These are phyloP conservation scores for Petrea volubilis DNA, from an alignment of 257 asterid genomes.

Conservation along the genomic window DNA sequence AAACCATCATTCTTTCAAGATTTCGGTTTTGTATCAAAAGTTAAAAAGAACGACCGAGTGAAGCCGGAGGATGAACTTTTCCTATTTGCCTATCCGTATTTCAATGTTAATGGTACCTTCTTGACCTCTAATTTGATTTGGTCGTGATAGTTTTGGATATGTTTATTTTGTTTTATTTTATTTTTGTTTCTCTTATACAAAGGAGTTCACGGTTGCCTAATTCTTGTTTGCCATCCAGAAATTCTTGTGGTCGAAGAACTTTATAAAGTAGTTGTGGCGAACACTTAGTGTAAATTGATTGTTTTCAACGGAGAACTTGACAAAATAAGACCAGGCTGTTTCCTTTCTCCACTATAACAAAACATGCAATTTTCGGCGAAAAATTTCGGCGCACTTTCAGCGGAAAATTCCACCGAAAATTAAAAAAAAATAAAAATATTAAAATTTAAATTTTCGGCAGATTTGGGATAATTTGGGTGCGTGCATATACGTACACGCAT, in stretches of 20 bases:
- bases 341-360: too few relatives aligned
- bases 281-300: slow-evolving; percentile 60
- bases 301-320: slow-evolving; percentile 94
- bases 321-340: slow-evolving; percentile 96
- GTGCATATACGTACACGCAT: too few relatives aligned
- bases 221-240: slow-evolving; percentile 43
- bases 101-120: slow-evolving; percentile 75
- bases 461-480: too few relatives aligned
- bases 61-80: slow-evolving; percentile 85
- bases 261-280: slow-evolving; percentile 72
- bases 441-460: too few relatives aligned
- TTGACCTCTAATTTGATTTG: neutral
- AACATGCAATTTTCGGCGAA: too few relatives aligned
- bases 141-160: neutral
- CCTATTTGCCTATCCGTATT: slow-evolving; percentile 88
- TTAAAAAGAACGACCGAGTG: slow-evolving; percentile 79
- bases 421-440: too few relatives aligned
- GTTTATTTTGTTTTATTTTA: too few relatives aligned
- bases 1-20: slow-evolving; percentile 90
- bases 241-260: slow-evolving; percentile 97
- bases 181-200: too few relatives aligned
- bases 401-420: too few relatives aligned
- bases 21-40: slow-evolving; percentile 72
- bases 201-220: too few relatives aligned
- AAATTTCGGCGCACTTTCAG: too few relatives aligned